Evolutionary conservation across 2,329 filamentous ascomycete genomes (phyloP).

Genomic region (Sclerotinia trifoliorum): DNA sequence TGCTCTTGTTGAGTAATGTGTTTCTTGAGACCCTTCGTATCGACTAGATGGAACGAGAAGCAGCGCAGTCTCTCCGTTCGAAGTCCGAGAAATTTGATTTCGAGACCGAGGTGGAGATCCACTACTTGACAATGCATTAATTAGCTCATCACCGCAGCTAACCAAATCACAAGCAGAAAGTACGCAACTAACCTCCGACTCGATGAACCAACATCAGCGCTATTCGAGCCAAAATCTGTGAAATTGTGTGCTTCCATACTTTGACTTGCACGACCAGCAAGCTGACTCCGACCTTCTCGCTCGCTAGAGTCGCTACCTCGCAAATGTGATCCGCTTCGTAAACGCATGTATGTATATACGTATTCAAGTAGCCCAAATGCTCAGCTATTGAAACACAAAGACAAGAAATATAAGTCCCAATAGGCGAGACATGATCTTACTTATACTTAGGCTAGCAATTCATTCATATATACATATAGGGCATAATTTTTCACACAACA

Average conservation of each 20-base stretch:
- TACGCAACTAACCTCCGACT: constrained; percentile 7
- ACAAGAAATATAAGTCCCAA: not conserved
- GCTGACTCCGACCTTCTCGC: not conserved
- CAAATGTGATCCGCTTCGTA: constrained; percentile 24
- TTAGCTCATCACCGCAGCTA: not conserved
- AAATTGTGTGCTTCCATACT: constrained; percentile 16
- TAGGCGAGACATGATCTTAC: constrained; percentile 5
- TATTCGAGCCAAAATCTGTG: constrained; percentile 5
- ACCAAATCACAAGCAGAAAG: not conserved
- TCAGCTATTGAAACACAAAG: not conserved
- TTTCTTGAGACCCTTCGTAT: not conserved
- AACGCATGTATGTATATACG: constrained; percentile 22
- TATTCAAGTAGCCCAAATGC: not conserved
- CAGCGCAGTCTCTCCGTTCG: not conserved
- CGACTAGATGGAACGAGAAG: not conserved
- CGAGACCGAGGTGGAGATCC: not conserved
- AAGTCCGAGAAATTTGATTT: not conserved
- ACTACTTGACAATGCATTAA: not conserved
- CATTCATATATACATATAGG: not conserved
- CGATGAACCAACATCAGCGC: constrained; percentile 4
- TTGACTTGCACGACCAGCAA: not conserved
- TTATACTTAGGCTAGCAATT: not conserved
- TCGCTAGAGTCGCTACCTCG: not conserved
- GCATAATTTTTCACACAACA: not conserved
- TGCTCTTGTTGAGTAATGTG: not conserved